Evolutionary conservation across 2,329 filamentous ascomycete genomes (phyloP).

Genomic region (Paraconiothyrium brasiliense): DNA sequence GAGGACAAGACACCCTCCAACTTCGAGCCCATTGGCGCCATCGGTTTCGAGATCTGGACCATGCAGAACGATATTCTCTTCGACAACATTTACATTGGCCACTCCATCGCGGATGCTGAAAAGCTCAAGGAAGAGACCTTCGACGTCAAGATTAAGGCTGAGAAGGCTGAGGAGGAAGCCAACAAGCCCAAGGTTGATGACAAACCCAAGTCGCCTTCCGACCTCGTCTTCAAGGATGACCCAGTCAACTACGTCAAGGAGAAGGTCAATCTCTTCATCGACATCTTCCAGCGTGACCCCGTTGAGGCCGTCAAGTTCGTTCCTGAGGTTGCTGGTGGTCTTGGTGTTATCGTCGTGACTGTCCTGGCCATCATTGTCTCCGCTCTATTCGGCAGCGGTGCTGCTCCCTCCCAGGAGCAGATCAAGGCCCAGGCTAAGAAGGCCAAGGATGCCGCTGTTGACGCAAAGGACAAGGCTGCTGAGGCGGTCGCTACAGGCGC

Average conservation of each 20-base stretch:
- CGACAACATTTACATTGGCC: slow-evolving; percentile 99
- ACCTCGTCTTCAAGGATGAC: slow-evolving; percentile 90
- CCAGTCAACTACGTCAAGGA: slow-evolving; percentile 87
- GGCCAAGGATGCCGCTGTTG: slow-evolving; percentile 75
- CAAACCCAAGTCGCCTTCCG: slow-evolving; percentile 73
- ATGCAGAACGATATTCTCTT: slow-evolving; percentile 99
- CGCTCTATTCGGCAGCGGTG: slow-evolving; percentile 71
- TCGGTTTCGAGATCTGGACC: slow-evolving; percentile 99
- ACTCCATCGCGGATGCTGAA: slow-evolving; percentile 91
- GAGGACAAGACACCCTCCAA: slow-evolving; percentile 97
- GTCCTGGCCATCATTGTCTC: slow-evolving; percentile 75
- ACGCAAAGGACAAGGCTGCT: slow-evolving; percentile 75
- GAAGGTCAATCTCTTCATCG: slow-evolving; percentile 92
- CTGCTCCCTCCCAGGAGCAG: slow-evolving; percentile 70
- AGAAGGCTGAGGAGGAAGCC: slow-evolving; percentile 81
- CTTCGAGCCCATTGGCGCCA: slow-evolving; percentile 97
- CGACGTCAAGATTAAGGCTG: slow-evolving; percentile 83
- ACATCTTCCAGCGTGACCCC: slow-evolving; percentile 83
- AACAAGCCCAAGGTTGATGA: slow-evolving; percentile 77
- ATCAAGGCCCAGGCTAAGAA: slow-evolving; percentile 78
- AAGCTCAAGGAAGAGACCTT: slow-evolving; percentile 91
- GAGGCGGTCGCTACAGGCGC: slow-evolving; percentile 68
- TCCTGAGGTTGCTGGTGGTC: slow-evolving; percentile 86
- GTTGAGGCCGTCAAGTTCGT: slow-evolving; percentile 86
- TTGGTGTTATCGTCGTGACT: slow-evolving; percentile 75